Conservation (phyloP, 2,329 filamentous ascomycete genomes). For the Tolypocladium pustulatum region DNA sequence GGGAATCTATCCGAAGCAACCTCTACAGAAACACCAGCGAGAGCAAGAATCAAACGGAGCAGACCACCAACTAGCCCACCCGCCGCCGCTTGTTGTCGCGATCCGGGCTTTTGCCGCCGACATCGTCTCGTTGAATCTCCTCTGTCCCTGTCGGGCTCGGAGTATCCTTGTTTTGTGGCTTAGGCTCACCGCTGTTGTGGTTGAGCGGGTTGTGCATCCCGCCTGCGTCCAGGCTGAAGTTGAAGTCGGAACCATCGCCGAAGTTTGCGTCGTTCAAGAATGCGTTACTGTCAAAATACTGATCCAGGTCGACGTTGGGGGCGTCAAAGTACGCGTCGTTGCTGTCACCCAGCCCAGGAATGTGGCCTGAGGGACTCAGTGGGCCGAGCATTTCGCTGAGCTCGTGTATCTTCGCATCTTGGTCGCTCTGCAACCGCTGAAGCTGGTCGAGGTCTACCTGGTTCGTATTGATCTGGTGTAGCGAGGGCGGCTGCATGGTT, state of each 20-base stretch:
- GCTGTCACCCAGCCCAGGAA: slow-evolving; percentile 54
- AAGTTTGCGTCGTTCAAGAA: slow-evolving; percentile 28
- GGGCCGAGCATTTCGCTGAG: slow-evolving; percentile 67
- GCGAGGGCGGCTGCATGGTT: slow-evolving; percentile 33
- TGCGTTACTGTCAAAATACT: slow-evolving; percentile 36
- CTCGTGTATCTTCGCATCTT: slow-evolving; percentile 66
- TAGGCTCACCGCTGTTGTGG: background rate
- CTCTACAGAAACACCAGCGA: background rate
- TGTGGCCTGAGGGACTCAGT: slow-evolving; percentile 67
- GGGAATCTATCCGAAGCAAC: background rate
- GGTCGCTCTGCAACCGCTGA: slow-evolving; percentile 67
- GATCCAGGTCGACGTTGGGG: slow-evolving; percentile 35
- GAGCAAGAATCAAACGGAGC: background rate
- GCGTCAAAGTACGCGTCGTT: slow-evolving; percentile 23
- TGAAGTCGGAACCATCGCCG: slow-evolving; percentile 36
- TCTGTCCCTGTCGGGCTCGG: slow-evolving; percentile 39
- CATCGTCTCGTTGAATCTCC: slow-evolving; percentile 35
- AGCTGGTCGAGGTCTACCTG: slow-evolving; percentile 69
- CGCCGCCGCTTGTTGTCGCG: slow-evolving; percentile 27
- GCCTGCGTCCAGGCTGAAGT: slow-evolving; percentile 36
- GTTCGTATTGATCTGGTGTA: slow-evolving; percentile 57
- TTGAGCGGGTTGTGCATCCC: slow-evolving; percentile 7
- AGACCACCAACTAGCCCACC: slow-evolving; percentile 12
- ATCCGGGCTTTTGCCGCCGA: slow-evolving; percentile 15
- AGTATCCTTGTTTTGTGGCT: slow-evolving; percentile 20